Percentiles rank a stretch among this genome's conserved stretches.
These are phyloP conservation scores for Dendrocalamus sinicus DNA, from an alignment of 176 grass and related monocot species.

Conservation along the genomic window DNA sequence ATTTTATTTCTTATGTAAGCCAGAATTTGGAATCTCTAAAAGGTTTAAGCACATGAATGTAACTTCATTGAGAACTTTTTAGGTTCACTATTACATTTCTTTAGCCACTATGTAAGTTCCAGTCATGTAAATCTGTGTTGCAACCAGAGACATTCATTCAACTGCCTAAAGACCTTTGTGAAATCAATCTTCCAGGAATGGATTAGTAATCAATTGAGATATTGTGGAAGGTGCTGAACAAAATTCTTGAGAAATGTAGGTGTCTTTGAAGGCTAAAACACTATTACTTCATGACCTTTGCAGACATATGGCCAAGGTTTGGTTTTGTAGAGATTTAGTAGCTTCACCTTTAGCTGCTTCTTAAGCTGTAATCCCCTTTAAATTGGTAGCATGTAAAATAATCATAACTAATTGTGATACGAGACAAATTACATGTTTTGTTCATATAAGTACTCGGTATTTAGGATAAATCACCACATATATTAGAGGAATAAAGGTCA, in stretches of 20 bases:
- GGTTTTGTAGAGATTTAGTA: neutral
- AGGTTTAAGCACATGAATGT: neutral
- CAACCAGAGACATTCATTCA: neutral
- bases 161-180: neutral
- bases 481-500: neutral
- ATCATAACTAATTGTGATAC: neutral
- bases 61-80: neutral
- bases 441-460: neutral
- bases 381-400: neutral
- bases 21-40: neutral
- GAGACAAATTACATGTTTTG: neutral
- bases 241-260: neutral
- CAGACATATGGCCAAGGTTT: neutral
- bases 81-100: neutral
- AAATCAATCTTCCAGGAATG: neutral
- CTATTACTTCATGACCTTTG: neutral
- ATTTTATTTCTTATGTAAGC: neutral
- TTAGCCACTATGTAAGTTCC: neutral
- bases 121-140: neutral
- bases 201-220: neutral
- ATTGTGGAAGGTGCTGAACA: neutral
- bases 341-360: neutral
- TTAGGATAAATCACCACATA: neutral
- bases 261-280: neutral
- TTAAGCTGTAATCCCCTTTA: neutral